Evolutionary conservation across 768 basidiomycete species (phyloP).

Genomic region (Hirschioporus abietinus): DNA sequence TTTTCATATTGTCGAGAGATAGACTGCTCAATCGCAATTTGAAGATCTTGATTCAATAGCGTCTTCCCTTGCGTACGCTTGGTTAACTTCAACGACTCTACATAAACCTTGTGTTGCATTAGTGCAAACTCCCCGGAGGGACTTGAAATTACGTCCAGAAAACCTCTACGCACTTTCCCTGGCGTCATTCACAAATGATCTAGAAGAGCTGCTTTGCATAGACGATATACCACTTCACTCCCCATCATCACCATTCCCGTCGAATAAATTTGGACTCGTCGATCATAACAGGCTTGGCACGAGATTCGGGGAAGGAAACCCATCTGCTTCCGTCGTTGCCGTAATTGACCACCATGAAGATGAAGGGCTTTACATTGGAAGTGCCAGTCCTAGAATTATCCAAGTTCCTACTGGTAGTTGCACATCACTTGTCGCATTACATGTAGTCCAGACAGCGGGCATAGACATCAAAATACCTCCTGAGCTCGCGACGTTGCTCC

Average conservation of each 20-base stretch:
- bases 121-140: slow-evolving; percentile 58
- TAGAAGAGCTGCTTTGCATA: slow-evolving; percentile 55
- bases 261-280: slow-evolving; percentile 71
- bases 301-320: slow-evolving; percentile 35
- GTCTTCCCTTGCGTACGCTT: slow-evolving; percentile 79
- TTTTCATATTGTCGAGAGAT: neutral
- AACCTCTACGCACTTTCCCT: slow-evolving; percentile 72
- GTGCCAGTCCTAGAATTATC: slow-evolving; percentile 61
- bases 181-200: slow-evolving; percentile 45
- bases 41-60: slow-evolving; percentile 89
- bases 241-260: slow-evolving; percentile 39
- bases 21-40: neutral
- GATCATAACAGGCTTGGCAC: slow-evolving; percentile 79
- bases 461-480: slow-evolving; percentile 33
- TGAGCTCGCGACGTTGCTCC: slow-evolving; percentile 71
- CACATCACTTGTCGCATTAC: slow-evolving; percentile 54
- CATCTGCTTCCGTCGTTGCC: slow-evolving; percentile 53
- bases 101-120: slow-evolving; percentile 62
- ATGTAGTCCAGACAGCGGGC: slow-evolving; percentile 22
- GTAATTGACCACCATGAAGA: slow-evolving; percentile 93
- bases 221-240: slow-evolving; percentile 47
- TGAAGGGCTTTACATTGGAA: slow-evolving; percentile 59
- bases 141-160: slow-evolving; percentile 79
- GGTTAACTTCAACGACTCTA: slow-evolving; percentile 54
- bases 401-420: slow-evolving; percentile 69